phyloP scores from a whole-genome alignment of 192 early-diverging fungal genomes.

The Ramicandelaber brevisporus region DNA sequence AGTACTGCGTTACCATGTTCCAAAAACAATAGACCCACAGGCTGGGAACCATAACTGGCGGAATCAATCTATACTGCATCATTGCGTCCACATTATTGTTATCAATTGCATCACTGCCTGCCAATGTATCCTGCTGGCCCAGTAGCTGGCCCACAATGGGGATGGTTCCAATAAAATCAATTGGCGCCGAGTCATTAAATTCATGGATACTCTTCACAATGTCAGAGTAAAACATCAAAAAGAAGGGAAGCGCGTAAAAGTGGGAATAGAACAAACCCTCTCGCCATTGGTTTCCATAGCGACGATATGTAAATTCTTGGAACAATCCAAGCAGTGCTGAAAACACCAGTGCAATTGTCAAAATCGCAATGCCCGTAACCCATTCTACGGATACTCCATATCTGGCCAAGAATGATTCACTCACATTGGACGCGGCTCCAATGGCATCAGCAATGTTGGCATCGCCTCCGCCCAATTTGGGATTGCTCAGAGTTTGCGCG shows the following conservation, averaged over 20 bases:
- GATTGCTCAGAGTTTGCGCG: no score
- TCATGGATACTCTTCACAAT: slow-evolving; percentile 22
- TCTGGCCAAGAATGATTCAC: no score
- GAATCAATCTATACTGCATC: slow-evolving; percentile 9
- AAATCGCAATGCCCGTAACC: slow-evolving; percentile 33
- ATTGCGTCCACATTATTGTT: slow-evolving; percentile 4
- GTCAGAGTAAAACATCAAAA: slow-evolving; percentile 43
- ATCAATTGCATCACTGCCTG: slow-evolving; percentile 4
- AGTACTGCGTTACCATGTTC: slow-evolving; percentile 63
- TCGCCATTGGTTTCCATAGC: slow-evolving; percentile 58
- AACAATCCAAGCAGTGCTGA: slow-evolving; percentile 58
- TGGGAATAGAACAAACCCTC: slow-evolving; percentile 84
- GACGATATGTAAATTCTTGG: slow-evolving; percentile 54
- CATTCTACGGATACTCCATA: no score
- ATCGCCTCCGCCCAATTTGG: no score
- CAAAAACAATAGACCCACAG: slow-evolving; percentile 44
- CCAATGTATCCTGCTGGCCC: slow-evolving; percentile 6
- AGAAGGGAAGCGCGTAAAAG: slow-evolving; percentile 51
- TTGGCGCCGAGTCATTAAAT: slow-evolving; percentile 26
- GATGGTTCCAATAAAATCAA: slow-evolving; percentile 2
- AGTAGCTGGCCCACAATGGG: no score
- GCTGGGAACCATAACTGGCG: slow-evolving; percentile 18
- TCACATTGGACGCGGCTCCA: no score
- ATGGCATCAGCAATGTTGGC: no score
- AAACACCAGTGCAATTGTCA: slow-evolving; percentile 43